A percentile compares a stretch with the other conserved stretches of the same genome.
phyloP scores from a whole-genome alignment of 495 filamentous ascomycete species.

The Daldinia decipiens region DNA sequence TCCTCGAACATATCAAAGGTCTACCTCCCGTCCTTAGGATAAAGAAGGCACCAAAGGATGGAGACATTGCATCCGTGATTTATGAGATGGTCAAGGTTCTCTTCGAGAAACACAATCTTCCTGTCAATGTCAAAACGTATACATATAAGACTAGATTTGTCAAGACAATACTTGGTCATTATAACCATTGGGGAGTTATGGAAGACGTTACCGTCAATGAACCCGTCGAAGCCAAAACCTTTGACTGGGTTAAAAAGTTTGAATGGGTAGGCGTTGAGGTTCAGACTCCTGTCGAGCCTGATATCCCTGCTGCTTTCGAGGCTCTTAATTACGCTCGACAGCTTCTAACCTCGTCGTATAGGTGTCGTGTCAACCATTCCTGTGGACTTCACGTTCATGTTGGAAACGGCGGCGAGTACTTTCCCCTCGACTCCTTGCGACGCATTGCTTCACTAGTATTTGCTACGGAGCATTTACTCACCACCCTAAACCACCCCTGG shows the following conservation, averaged over 20 bases:
- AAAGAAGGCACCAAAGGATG: background rate
- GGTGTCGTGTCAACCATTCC: slow-evolving; percentile 42
- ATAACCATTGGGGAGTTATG: slow-evolving; percentile 13
- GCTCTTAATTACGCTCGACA: slow-evolving; percentile 13
- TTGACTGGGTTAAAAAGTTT: background rate
- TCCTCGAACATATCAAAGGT: slow-evolving; percentile 6
- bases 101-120: slow-evolving; percentile 5
- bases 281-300: slow-evolving; percentile 11
- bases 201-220: background rate
- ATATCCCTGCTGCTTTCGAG: slow-evolving; percentile 9
- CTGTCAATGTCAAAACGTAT: background rate
- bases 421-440: slow-evolving; percentile 36
- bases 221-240: background rate
- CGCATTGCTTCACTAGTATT: slow-evolving; percentile 49
- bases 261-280: slow-evolving; percentile 28
- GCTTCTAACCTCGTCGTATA: slow-evolving; percentile 34
- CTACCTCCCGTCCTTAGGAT: slow-evolving; percentile 20
- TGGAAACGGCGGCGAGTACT: slow-evolving; percentile 41
- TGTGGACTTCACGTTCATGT: slow-evolving; percentile 56
- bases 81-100: background rate
- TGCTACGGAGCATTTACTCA: slow-evolving; percentile 49
- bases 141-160: background rate
- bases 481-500: slow-evolving; percentile 43
- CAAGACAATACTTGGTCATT: background rate
- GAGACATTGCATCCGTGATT: background rate